Evolutionary conservation across 2,329 filamentous ascomycete genomes (phyloP).

Genomic region (Penicillium concentricum): DNA sequence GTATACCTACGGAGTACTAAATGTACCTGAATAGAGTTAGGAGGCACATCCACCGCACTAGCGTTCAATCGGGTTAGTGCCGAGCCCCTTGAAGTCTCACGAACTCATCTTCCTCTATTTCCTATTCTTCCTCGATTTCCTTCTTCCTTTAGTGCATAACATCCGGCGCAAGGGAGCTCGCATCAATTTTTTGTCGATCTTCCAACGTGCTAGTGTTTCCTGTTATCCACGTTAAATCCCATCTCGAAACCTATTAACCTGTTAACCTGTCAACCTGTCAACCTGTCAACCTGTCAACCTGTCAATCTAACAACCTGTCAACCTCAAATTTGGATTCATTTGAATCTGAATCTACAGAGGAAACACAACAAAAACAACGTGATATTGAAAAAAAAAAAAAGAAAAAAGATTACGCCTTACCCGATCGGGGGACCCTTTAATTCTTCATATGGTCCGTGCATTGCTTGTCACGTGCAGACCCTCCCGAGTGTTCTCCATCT

Average conservation of each 20-base stretch:
- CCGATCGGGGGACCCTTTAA: constrained; percentile 7
- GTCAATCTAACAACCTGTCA: background rate
- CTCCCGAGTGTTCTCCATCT: constrained; percentile 8
- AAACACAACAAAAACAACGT: background rate
- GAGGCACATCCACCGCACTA: constrained; percentile 1
- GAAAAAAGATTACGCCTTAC: constrained; percentile 1
- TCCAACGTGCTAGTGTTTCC: background rate
- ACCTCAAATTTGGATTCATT: background rate
- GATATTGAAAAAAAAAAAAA: background rate
- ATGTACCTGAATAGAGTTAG: background rate
- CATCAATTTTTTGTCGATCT: constrained; percentile 6
- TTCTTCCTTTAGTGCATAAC: background rate
- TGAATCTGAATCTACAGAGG: background rate
- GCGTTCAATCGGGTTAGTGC: background rate
- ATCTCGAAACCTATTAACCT: background rate
- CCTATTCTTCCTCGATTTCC: background rate
- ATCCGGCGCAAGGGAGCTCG: constrained; percentile 4
- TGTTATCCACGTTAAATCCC: background rate
- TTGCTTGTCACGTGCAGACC: constrained; percentile 4
- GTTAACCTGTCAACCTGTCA: background rate
- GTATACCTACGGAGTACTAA: too few relatives aligned
- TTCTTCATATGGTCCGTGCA: constrained; percentile 9
- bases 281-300: background rate
- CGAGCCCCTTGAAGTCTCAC: constrained; percentile 2
- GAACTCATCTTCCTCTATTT: background rate